Base-by-base conservation (phyloP, 2,329 filamentous ascomycete genomes). In the Nigrograna mackinnonii region DNA sequence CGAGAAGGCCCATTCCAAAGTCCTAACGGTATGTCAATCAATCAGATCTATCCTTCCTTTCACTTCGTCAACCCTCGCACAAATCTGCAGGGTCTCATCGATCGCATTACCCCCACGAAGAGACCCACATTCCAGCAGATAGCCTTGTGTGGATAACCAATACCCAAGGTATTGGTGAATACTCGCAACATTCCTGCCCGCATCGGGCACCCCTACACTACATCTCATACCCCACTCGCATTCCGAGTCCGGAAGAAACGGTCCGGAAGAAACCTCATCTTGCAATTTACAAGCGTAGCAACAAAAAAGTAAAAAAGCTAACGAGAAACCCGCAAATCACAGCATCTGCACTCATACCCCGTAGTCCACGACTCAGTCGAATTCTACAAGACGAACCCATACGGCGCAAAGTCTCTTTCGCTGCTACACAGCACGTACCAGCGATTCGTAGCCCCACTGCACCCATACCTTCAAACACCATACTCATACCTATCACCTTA, bases 301-400 rank as follows among this genome's bases (percentile, higher is more conserved):
- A n/a, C n/a, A n/a, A n/a, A n/a, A n/a, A n/a, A n/a, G n/a, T n/a
- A n/a, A n/a, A 11, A 33, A 9, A 9, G 31, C 31, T 7, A 11
- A 33, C 16, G 7, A 33, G 7, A 11, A 33, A 7, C 31, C 43
- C 12, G 16, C 20, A 2, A n/a, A 26, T 24, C 21, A 30, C 57
- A 95, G 89, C 91, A 96, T 67, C 79, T 96, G 50, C 79, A 84
- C 57, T 86, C 85, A 54, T 96, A 95, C 72, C 92, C 92, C 30
- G 72, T 95, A 54, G 81, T 96, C 64, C 83, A 82, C 64, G 90
- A 95, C 69, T 76, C 84, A 61, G 83, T 96, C 70, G 75, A 82
- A 47, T 84, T 83, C 64, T 86, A 95, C 80, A 89, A 91, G 72
- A 76, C 81, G 64, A 89, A 92, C 73, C 85, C 89, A 37, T 86